Evolutionary conservation across 495 filamentous ascomycete genomes (phyloP), one percentile per base, ranked within the genome.

Genomic region (Penicillium antarcticum): DNA sequence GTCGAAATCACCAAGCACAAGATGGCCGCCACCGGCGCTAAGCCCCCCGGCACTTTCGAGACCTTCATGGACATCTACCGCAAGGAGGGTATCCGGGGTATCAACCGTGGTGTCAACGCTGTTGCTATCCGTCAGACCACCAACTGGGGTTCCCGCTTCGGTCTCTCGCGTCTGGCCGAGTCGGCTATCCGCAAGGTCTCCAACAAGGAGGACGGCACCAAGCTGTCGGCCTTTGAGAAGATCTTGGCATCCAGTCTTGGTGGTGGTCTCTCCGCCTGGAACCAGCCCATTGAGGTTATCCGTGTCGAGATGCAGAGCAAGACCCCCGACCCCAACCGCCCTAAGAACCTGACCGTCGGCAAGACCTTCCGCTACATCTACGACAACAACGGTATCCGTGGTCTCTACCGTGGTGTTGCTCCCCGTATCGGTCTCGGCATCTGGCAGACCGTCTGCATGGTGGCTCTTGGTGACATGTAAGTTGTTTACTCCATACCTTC

Each of bases 391-490:
- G 94, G 94, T 34, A 50, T 98, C 60, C 89, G 86, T 80, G 94
- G 94, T 60, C 78, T 98, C 54, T 98, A 98, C 80, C 88, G 94
- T 57, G 94, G 94, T 63, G 94, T 98, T 45, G 80, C 92, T 53
- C 94, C 94, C 59, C 84, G 94, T 63, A 89, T 97, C 67, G 95
- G 89, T 43, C 83, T 98, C 48, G 87, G 94, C 58, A 86, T 98
- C 76, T 98, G 94, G 94, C 94, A 98, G 81, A 98, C 94, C 50
- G 89, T 98, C 67, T 98, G 94, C 79, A 98, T 98, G 94, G 94
- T 98, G 74, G 94, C 92, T 65, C 81, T 98, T 78, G 94, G 94
- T 78, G 94, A 98, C 79, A 91, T 96, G 92, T 96, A 73, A 82
- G 92, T 85, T 41, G 31, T 52, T 29, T 36, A 9, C 38, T 49